Base-by-base conservation (phyloP, 192 early-diverging fungal species). In the Spizellomyces sp. region DNA sequence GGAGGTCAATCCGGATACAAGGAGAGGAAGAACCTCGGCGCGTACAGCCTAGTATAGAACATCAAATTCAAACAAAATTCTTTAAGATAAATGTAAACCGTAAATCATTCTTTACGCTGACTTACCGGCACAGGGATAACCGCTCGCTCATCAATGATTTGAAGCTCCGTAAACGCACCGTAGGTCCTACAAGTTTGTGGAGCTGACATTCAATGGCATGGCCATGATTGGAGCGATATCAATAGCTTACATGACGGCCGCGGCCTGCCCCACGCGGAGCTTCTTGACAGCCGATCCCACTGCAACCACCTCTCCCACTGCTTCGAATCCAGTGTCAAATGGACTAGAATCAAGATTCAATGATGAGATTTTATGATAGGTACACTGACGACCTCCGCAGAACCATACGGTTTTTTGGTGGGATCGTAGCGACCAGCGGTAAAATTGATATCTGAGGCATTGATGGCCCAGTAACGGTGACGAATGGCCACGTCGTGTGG, bases 291-390 rank as follows among this genome's bases (percentile, higher is more conserved):
- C 52, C 15, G 70, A 27, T 36, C 84, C 83, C 55, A 83, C 76
- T 21, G 75, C 79, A 19, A 88, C 80, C 8, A 88, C 75, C 67
- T 81, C 62, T 45, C 84, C 87, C 27, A 88, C 67, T 62, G 80
- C 79, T 61, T 88, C 87, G 58, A 88, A 83, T 0, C 87, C 87
- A 66, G 75, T 73, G 74, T 86, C 84, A 71, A 85, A 88, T 21
- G 87, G 87, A 55, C 84, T 85, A 55, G 9, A 62, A 9, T 22
- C 5, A 6, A 19, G 54, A 56, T 56, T 5, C 54, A 19, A n/a
- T 22, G 7, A 7, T 56, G 5, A 56, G 54, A 19, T 6, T 2
- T 19, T 22, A n/a, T 7, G 0, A 5, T 22, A 42, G 0, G 42
- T 15, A 75, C 8, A 22, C 54, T 56, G 15, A 54, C 0, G 54